Base-by-base conservation (phyloP, 2,329 filamentous ascomycete species). In the Colletotrichum navitas region DNA sequence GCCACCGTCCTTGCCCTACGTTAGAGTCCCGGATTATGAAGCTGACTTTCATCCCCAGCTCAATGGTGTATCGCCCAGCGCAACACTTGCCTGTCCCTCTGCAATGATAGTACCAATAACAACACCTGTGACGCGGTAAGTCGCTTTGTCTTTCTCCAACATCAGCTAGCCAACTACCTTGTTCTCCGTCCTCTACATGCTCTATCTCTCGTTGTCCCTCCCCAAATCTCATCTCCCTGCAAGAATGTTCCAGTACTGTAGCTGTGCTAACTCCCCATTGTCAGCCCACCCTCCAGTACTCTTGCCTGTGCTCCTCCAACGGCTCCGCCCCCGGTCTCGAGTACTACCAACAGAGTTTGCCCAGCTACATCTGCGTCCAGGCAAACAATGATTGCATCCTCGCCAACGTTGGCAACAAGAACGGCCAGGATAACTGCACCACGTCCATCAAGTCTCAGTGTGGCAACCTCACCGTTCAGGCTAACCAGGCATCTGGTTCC, bases 321-420 rank as follows among this genome's bases (percentile, higher is more conserved):
- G 80, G 78, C 76, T 83, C 82, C 58, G 80, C 82, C 8, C 87
- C 87, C 18, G 85, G 85, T 69, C 83, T 90, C 56, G 80, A 88
- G 78, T 83, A 85, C 78, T 90, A 88, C 80, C 75, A 73, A 60
- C 83, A 88, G 81, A 88, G 87, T 3, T 80, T 90, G 74, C 83
- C 84, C 59, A 83, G 81, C 68, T 88, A 86, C 76, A 84, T 88
- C 76, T 90, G 88, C 82, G 34, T 84, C 68, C 71, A 82, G 71
- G 84, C 87, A 51, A 88, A 82, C 78, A 73, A 76, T 34, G 79
- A 85, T 71, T 90, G 88, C 81, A 87, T 84, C 75, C 55, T 49
- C 2, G 69, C 77, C 56, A 83, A 85, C 76, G 80, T 81, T 36
- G 81, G 81, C 78, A 80, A 84, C 76, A 76, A 80, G 26, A 75